These are phyloP conservation scores for Eucalyptus paniculata DNA, from an alignment of 345 rosid species.

Conservation along the genomic window DNA sequence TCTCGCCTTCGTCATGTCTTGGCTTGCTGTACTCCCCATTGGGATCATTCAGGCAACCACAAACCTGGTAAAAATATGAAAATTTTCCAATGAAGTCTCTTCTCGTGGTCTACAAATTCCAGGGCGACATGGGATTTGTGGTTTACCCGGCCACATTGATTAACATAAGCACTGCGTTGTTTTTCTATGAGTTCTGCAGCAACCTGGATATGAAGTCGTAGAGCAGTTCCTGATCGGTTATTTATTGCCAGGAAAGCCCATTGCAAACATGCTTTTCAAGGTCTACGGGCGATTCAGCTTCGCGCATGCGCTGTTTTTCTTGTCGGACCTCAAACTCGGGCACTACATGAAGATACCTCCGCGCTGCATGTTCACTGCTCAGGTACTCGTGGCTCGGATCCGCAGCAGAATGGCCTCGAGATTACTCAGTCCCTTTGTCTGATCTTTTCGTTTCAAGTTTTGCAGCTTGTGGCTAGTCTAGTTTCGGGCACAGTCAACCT, in stretches of 20 bases:
- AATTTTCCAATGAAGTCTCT: neutral
- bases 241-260: slow-evolving; percentile 78
- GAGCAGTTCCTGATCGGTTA: slow-evolving; percentile 91
- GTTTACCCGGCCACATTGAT: neutral
- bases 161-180: neutral
- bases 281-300: slow-evolving; percentile 89
- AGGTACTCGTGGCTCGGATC: slow-evolving; percentile 65
- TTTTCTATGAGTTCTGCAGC: slow-evolving; percentile 32
- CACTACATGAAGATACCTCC: slow-evolving; percentile 99
- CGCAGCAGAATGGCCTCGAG: neutral
- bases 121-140: neutral
- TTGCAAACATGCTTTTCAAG: slow-evolving; percentile 89
- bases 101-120: neutral
- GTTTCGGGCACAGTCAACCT: slow-evolving; percentile 65
- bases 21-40: slow-evolving; percentile 75
- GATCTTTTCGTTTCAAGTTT: neutral
- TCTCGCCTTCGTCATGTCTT: slow-evolving; percentile 74
- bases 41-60: slow-evolving; percentile 98
- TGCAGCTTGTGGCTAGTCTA: slow-evolving; percentile 73
- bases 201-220: slow-evolving; percentile 94
- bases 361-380: slow-evolving; percentile 81
- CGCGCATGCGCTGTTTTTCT: slow-evolving; percentile 79
- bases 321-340: slow-evolving; percentile 91
- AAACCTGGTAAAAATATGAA: slow-evolving; percentile 39
- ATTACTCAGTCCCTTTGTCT: neutral